phyloP scores from a whole-genome alignment of 148 eudicot species.

The Rhododendron griersonianum region DNA sequence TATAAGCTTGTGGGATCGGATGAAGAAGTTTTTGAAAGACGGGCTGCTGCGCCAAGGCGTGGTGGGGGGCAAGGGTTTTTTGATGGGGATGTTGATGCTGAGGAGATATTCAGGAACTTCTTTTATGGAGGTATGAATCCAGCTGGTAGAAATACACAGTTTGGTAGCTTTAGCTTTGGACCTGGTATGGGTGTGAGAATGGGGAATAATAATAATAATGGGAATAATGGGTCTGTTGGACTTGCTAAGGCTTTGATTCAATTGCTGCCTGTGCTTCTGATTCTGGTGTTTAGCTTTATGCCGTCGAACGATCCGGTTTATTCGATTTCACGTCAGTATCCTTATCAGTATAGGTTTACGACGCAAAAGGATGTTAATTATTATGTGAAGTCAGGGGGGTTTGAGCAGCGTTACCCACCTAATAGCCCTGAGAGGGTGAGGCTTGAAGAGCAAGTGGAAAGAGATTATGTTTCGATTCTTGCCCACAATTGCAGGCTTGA shows the following conservation, averaged over 20 bases:
- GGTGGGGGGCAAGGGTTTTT: slow-evolving; percentile 30
- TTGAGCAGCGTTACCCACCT: slow-evolving; percentile 43
- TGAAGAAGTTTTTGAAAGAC: slow-evolving; percentile 37
- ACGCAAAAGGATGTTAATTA: slow-evolving; percentile 44
- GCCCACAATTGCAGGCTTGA: slow-evolving; percentile 45
- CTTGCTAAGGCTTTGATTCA: slow-evolving; percentile 31
- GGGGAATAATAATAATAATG: slow-evolving; percentile 19
- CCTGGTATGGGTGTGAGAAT: slow-evolving; percentile 38
- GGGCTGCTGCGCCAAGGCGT: slow-evolving; percentile 18
- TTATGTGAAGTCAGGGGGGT: slow-evolving; percentile 33
- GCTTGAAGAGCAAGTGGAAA: slow-evolving; percentile 38
- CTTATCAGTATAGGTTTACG: slow-evolving; percentile 26
- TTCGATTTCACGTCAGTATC: slow-evolving; percentile 30
- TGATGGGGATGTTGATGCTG: slow-evolving; percentile 49
- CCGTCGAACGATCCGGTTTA: slow-evolving; percentile 45
- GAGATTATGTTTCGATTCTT: slow-evolving; percentile 30
- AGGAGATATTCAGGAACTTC: slow-evolving; percentile 59
- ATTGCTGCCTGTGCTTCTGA: slow-evolving; percentile 41
- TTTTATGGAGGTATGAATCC: slow-evolving; percentile 58
- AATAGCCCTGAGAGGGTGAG: slow-evolving; percentile 27
- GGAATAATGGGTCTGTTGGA: slow-evolving; percentile 25
- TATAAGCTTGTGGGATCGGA: slow-evolving; percentile 45
- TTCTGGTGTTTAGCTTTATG: slow-evolving; percentile 43
- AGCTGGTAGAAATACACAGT: slow-evolving; percentile 25
- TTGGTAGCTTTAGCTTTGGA: slow-evolving; percentile 46